Base-by-base conservation (phyloP, 805 yeast genomes). In the Saturnispora zaruensis region DNA sequence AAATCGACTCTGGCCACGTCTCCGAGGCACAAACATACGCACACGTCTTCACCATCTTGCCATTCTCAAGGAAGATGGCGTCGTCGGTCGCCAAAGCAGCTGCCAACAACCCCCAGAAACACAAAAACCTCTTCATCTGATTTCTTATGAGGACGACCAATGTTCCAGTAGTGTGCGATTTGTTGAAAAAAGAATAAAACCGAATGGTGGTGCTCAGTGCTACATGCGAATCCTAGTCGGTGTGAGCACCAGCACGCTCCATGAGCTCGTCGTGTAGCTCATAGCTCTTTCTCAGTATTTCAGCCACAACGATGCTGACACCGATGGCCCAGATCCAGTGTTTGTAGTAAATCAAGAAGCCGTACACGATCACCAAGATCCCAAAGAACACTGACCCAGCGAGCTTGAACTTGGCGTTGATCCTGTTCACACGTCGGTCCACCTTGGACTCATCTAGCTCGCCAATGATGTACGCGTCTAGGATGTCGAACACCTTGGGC, bases 21-120 rank as follows among this genome's bases (percentile, higher is more conserved):
- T 61, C 59, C 34, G 60, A 58, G 40, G 61, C 54, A 6, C 65
- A 62, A 16, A 66, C 54, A 44, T 57, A 61, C 1, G 70, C 65
- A 47, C 70, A 66, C 1, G 64, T 55, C 51, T 65, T 67, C 13
- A 62, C 51, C 9, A 57, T 53, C 40, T 50, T 51, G n/a, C 54
- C 56, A 9, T 55, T 53, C 16, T 52, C 50, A 7, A 66, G 40
- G 2, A 49, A 43, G 30, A 63, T 57, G 4, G 33, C 16, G 45
- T 66, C 69, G 5, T 30, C 18, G 3, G 9, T 9, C 6, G 41
- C 20, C 18, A 33, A 9, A 14, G 8, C 21, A 9, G 24, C 6
- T 18, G 21, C 20, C 20, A 18, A 20, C n/a, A 26, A 28, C 3
- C 18, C 18, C 34, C n/a, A 26, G 11, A 41, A n/a, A 18, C 33